Evolutionary conservation across 768 basidiomycete species (phyloP).

Genomic region (Trametes elegans): DNA sequence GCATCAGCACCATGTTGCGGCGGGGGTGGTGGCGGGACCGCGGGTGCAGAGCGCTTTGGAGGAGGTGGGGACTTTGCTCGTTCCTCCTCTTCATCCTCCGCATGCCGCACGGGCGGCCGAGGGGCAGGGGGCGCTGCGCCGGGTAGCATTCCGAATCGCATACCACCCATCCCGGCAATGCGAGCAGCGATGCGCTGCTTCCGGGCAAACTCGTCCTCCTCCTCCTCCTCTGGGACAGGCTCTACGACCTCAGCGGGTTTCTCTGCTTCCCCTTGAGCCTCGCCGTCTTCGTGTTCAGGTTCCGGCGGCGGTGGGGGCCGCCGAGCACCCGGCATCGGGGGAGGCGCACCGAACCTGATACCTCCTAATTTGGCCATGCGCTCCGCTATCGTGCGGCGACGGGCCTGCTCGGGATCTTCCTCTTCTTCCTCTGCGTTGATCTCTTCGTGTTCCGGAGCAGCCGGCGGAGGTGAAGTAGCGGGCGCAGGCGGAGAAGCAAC

Average conservation of each 20-base stretch:
- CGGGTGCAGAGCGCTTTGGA: constrained; percentile 20
- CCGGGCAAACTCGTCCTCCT: constrained; percentile 62
- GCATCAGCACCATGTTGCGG: constrained; percentile 35
- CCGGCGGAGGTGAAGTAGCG: background rate
- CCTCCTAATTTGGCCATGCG: constrained; percentile 94
- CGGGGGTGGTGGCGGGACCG: constrained; percentile 20
- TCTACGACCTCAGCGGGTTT: constrained; percentile 27
- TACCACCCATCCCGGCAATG: constrained; percentile 54
- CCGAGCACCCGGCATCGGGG: constrained; percentile 39
- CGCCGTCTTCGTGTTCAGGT: constrained; percentile 15
- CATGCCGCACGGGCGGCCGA: constrained; percentile 20
- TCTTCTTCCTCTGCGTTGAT: constrained; percentile 30
- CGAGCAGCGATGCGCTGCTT: constrained; percentile 53
- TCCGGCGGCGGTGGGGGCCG: constrained; percentile 36
- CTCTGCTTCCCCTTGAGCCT: constrained; percentile 24
- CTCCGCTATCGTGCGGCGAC: constrained; percentile 78
- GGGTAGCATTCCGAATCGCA: constrained; percentile 57
- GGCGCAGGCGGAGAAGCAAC: constrained; percentile 1
- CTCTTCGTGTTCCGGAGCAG: constrained; percentile 15
- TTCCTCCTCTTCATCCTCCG: constrained; percentile 14
- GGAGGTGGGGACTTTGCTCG: constrained; percentile 13
- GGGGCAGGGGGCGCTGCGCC: constrained; percentile 24
- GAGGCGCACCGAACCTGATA: constrained; percentile 75
- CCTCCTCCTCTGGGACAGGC: constrained; percentile 42
- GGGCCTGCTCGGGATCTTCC: constrained; percentile 43